Base-by-base conservation (phyloP, 2,329 filamentous ascomycete species). In the Teratosphaeria pseudoeucalypti region DNA sequence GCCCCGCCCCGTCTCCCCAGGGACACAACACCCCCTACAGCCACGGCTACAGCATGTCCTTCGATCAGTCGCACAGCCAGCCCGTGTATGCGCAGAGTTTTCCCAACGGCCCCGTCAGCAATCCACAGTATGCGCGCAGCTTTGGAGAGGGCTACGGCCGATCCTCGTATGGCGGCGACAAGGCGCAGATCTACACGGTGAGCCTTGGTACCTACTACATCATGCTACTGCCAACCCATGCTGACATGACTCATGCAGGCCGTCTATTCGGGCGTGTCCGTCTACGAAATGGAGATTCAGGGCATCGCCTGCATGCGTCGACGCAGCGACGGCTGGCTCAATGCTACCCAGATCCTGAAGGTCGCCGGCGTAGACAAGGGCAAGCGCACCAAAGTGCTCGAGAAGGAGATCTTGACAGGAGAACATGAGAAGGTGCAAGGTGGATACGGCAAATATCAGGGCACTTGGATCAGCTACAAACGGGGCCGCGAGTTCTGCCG, bases 251-350 rank as follows among this genome's bases (percentile, higher is more conserved):
- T 37, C 37, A 34, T 29, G 19, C 62, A 84, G 85, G 92, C 92
- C 62, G 89, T 95, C 49, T 97, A 97, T 74, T 97, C 92, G 7
- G 91, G 92, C 66, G 90, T 97, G 54, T 87, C 92, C 62, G 94
- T 99, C 16, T 99, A 97, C 78, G 94, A 99, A 76, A 96, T 97
- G 91, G 92, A 96, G 73, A 89, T 97, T 62, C 95, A 96, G 72
- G 85, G 84, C 54, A 81, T 99, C 65, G 90, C 91, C 27, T 92
- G 97, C 56, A 99, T 99, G 94, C 90, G 94, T 73, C 87, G 94
- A 60, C 87, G 94, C 64, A 88, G 89, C 66, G 94, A 99, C 74
- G 92, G 90, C 65, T 97, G 92, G 90, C 81, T 99, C 65, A 99
- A 99, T 76, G 94, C 94, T 57, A 99, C 94, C 0, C 94, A 99